Evolutionary conservation across 1,284 basidiomycete genomes (phyloP).

Genomic region (Athelia psychrophila): DNA sequence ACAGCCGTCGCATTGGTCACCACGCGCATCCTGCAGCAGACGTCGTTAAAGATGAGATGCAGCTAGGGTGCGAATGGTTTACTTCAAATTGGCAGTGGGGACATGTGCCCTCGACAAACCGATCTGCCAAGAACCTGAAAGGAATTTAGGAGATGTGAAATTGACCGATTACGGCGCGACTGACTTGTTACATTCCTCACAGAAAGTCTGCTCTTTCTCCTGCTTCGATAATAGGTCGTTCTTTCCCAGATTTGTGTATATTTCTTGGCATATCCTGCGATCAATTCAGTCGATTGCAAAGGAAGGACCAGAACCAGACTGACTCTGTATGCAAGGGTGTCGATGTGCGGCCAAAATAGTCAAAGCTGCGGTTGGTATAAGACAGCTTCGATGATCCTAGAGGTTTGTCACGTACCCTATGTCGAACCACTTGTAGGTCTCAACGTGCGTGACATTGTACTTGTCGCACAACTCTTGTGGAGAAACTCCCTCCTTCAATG

Average conservation of each 20-base stretch:
- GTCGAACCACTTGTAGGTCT: slow-evolving; percentile 96
- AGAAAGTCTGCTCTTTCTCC: slow-evolving; percentile 90
- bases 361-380: slow-evolving; percentile 63
- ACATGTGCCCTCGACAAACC: slow-evolving; percentile 93
- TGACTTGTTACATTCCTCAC: slow-evolving; percentile 85
- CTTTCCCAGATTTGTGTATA: slow-evolving; percentile 81
- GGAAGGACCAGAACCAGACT: slow-evolving; percentile 15
- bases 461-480: slow-evolving; percentile 92
- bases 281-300: slow-evolving; percentile 6
- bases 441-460: slow-evolving; percentile 86
- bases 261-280: slow-evolving; percentile 81
- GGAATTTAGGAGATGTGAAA: not conserved
- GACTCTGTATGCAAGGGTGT: slow-evolving; percentile 89
- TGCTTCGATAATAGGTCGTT: slow-evolving; percentile 79
- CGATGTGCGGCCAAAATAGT: slow-evolving; percentile 96
- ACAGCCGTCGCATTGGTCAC: slow-evolving; percentile 98
- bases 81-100: slow-evolving; percentile 88
- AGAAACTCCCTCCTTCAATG: slow-evolving; percentile 89
- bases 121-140: slow-evolving; percentile 90
- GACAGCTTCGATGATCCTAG: slow-evolving; percentile 6
- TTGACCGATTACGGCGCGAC: slow-evolving; percentile 17
- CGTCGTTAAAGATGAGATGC: slow-evolving; percentile 12
- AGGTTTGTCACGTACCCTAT: slow-evolving; percentile 53
- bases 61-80: slow-evolving; percentile 38
- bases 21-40: slow-evolving; percentile 80